These are phyloP conservation scores for Crithidia brevicula DNA, from an alignment of 208 protist species.

Conservation along the genomic window DNA sequence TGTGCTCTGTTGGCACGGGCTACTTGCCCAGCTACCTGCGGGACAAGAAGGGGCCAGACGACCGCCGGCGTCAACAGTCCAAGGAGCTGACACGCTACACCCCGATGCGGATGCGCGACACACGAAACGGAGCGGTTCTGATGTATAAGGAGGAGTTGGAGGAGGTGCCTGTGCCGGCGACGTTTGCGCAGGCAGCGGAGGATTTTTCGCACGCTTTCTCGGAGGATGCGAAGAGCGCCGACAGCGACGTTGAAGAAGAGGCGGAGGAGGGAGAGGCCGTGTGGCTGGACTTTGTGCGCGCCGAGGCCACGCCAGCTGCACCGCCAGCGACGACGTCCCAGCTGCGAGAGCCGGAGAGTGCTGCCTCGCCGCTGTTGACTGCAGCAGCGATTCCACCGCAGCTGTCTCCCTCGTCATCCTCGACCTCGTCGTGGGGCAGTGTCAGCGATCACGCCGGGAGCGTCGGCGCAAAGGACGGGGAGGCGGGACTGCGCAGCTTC, in stretches of 20 bases:
- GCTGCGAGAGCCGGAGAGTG: not conserved
- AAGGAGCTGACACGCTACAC: constrained; percentile 4
- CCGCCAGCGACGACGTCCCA: not conserved
- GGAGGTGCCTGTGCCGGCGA: not conserved
- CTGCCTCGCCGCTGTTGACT: not conserved
- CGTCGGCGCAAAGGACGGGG: not conserved
- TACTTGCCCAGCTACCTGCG: constrained; percentile 46
- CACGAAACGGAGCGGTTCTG: constrained; percentile 5
- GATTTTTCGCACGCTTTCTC: not conserved
- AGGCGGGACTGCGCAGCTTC: constrained; percentile 13
- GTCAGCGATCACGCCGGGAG: no score
- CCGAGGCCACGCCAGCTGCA: not conserved
- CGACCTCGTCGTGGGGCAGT: not conserved
- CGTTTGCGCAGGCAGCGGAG: not conserved
- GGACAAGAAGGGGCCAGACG: constrained; percentile 45
- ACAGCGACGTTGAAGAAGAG: not conserved
- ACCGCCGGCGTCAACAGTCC: constrained; percentile 28
- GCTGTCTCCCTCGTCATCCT: not conserved
- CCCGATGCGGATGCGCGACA: constrained; percentile 30
- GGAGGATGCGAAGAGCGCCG: not conserved
- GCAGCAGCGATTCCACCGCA: not conserved
- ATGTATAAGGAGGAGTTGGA: constrained; percentile 27
- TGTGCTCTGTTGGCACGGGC: constrained; percentile 38
- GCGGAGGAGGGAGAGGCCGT: constrained; percentile 10
- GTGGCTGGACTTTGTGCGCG: constrained; percentile 31